phyloP scores from a whole-genome alignment of 306 rosid genomes.

The Dryas octopetala region DNA sequence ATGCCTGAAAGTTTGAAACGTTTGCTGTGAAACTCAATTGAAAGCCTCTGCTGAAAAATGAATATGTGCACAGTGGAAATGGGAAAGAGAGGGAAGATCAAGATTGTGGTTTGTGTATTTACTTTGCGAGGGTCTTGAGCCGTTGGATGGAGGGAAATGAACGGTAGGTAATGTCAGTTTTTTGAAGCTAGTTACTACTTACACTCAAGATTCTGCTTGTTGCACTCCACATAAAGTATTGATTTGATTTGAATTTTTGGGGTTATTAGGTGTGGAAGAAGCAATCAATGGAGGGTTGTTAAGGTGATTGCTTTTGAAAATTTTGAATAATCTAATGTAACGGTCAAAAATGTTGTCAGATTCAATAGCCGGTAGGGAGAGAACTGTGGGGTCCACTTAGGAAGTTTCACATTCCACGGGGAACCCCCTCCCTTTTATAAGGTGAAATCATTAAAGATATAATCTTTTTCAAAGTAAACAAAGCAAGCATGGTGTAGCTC shows the following conservation, averaged over 20 bases:
- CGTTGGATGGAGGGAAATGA: slow-evolving; percentile 41
- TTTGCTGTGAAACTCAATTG: slow-evolving; percentile 7
- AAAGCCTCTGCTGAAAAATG: neutral
- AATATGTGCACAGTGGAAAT: slow-evolving; percentile 5
- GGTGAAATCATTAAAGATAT: slow-evolving; percentile 28
- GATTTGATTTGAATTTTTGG: slow-evolving; percentile 8
- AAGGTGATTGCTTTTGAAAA: slow-evolving; percentile 4
- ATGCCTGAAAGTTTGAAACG: slow-evolving; percentile 1
- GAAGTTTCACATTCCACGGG: slow-evolving; percentile 14
- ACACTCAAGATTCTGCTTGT: slow-evolving; percentile 30
- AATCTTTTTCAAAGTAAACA: neutral
- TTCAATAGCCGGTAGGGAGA: slow-evolving; percentile 15
- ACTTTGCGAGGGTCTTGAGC: slow-evolving; percentile 29
- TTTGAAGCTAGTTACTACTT: slow-evolving; percentile 25
- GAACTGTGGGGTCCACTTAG: slow-evolving; percentile 33
- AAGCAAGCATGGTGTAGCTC: neutral
- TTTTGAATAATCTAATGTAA: slow-evolving; percentile 42
- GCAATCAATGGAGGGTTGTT: slow-evolving; percentile 24
- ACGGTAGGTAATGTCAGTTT: slow-evolving; percentile 17
- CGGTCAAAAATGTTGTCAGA: slow-evolving; percentile 63
- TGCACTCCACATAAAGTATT: neutral
- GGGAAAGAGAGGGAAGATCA: slow-evolving; percentile 23
- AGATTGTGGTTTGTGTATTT: slow-evolving; percentile 27
- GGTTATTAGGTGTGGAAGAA: slow-evolving; percentile 28
- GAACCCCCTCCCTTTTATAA: neutral